Percentiles rank a stretch among this genome's conserved stretches.
These are phyloP conservation scores for Cytospora leucostoma DNA, from an alignment of 2,329 filamentous ascomycete genomes.

Conservation along the genomic window DNA sequence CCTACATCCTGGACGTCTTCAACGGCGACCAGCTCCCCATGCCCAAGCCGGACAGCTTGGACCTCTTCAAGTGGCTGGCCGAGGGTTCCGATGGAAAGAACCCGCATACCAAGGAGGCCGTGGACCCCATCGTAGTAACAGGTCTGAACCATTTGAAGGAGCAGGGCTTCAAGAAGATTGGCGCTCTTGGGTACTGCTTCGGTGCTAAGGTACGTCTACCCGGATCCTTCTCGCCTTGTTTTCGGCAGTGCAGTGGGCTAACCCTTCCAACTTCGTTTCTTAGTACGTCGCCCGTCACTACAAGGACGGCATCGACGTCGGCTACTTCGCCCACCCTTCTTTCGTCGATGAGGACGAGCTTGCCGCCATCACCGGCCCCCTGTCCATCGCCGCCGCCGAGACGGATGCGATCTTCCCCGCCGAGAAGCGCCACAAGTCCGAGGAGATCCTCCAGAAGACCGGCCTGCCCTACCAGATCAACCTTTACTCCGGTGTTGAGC, in stretches of 20 bases:
- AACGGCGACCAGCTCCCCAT: slow-evolving; percentile 62
- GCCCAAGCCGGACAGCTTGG: slow-evolving; percentile 48
- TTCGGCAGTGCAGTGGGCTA: background rate
- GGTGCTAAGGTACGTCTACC: slow-evolving; percentile 61
- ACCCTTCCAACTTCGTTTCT: background rate
- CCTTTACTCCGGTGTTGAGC: slow-evolving; percentile 68
- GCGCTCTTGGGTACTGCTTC: slow-evolving; percentile 73
- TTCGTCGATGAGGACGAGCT: slow-evolving; percentile 72
- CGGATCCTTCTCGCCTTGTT: background rate
- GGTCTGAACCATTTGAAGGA: slow-evolving; percentile 60
- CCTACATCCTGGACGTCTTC: slow-evolving; percentile 71
- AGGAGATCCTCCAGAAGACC: slow-evolving; percentile 60
- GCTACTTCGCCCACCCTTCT: slow-evolving; percentile 75
- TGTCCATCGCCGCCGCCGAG: slow-evolving; percentile 68
- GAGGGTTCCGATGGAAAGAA: slow-evolving; percentile 50
- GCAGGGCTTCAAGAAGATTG: slow-evolving; percentile 60
- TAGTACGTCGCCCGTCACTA: slow-evolving; percentile 71
- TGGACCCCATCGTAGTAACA: slow-evolving; percentile 51
- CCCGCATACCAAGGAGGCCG: slow-evolving; percentile 47
- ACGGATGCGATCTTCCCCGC: slow-evolving; percentile 66
- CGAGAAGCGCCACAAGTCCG: slow-evolving; percentile 64
- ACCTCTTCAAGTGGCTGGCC: slow-evolving; percentile 46
- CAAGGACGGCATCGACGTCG: slow-evolving; percentile 65
- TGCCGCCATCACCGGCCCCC: slow-evolving; percentile 62
- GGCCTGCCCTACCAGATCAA: slow-evolving; percentile 73